A percentile compares a stretch with the other conserved stretches of the same genome.
Evolutionary conservation across 2,329 filamentous ascomycete species (phyloP).

Genomic region (Botrytis hyacinthi): DNA sequence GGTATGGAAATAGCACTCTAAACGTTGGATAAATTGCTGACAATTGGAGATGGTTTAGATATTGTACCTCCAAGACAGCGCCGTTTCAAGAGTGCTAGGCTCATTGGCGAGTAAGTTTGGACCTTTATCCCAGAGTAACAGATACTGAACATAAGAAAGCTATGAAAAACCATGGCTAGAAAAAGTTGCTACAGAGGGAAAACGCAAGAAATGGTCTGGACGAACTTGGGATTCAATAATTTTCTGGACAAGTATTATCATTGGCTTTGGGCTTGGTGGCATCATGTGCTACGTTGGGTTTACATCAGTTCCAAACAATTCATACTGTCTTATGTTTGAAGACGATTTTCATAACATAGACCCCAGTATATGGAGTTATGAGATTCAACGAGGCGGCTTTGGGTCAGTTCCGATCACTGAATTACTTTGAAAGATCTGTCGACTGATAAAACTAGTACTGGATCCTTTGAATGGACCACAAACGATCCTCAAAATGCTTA

Average conservation of each 20-base stretch:
- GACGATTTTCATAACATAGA: constrained; percentile 48
- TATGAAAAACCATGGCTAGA: constrained; percentile 28
- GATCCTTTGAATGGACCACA: constrained; percentile 56
- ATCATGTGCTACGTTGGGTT: constrained; percentile 23
- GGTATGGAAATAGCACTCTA: not conserved
- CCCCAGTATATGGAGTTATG: constrained; percentile 46
- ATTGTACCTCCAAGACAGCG: constrained; percentile 16
- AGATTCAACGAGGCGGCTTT: constrained; percentile 40
- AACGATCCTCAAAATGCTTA: constrained; percentile 48
- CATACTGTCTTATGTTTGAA: constrained; percentile 50
- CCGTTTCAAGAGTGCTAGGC: constrained; percentile 26
- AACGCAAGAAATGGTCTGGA: constrained; percentile 20
- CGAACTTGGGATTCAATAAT: constrained; percentile 23
- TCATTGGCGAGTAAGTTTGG: constrained; percentile 23
- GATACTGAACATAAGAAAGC: constrained; percentile 11
- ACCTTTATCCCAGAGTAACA: not conserved
- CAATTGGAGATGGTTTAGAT: not conserved
- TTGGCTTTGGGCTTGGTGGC: constrained; percentile 22
- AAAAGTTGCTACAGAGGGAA: constrained; percentile 7
- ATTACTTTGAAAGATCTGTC: not conserved
- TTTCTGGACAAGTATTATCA: constrained; percentile 16
- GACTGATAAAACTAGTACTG: constrained; percentile 39
- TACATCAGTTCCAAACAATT: constrained; percentile 19
- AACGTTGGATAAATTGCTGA: not conserved
- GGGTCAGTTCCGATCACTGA: constrained; percentile 6